Percentiles rank a stretch among this genome's conserved stretches.
Conservation (phyloP, 768 basidiomycete species). For the Pisolithus albus region DNA sequence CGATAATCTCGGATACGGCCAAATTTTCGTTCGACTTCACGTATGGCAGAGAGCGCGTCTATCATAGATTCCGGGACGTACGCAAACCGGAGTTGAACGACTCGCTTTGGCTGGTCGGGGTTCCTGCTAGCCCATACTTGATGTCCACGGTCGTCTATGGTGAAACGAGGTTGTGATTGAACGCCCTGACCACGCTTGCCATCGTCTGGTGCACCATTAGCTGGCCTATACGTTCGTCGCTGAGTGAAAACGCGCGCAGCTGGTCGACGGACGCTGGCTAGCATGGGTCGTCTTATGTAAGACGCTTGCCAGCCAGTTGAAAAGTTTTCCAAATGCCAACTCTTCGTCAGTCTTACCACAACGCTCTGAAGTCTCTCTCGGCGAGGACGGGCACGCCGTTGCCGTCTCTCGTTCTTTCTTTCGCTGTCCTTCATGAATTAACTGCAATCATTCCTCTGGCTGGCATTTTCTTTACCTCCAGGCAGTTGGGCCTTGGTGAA, state of each 20-base stretch:
- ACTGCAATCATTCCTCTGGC: conserved; percentile 76
- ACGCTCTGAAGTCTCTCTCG: conserved; percentile 54
- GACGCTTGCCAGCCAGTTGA: background rate
- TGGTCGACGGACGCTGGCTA: conserved; percentile 8
- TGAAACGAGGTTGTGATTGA: conserved; percentile 5
- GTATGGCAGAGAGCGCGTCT: conserved; percentile 46
- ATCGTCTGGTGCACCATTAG: background rate
- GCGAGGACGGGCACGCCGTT: conserved; percentile 67
- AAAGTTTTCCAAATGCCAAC: conserved; percentile 17
- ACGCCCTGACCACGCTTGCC: too few relatives aligned
- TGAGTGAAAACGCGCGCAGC: conserved; percentile 4
- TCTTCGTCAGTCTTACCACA: conserved; percentile 31
- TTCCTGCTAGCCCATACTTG: conserved; percentile 9
- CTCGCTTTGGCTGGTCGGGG: conserved; percentile 12
- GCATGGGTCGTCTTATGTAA: conserved; percentile 24
- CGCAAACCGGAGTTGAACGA: conserved; percentile 37
- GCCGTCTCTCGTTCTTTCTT: conserved; percentile 70
- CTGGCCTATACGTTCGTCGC: background rate
- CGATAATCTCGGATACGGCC: conserved; percentile 41
- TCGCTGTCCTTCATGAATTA: conserved; percentile 78
- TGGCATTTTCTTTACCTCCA: conserved; percentile 64
- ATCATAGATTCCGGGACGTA: conserved; percentile 37
- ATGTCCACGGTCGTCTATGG: conserved; percentile 20
- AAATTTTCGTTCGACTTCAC: conserved; percentile 49
- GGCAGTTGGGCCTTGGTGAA: conserved; percentile 64